A percentile compares a stretch with the other conserved stretches of the same genome.
These are phyloP conservation scores for Clonostachys rhizophaga DNA, from an alignment of 2,329 filamentous ascomycete species.

Conservation along the genomic window DNA sequence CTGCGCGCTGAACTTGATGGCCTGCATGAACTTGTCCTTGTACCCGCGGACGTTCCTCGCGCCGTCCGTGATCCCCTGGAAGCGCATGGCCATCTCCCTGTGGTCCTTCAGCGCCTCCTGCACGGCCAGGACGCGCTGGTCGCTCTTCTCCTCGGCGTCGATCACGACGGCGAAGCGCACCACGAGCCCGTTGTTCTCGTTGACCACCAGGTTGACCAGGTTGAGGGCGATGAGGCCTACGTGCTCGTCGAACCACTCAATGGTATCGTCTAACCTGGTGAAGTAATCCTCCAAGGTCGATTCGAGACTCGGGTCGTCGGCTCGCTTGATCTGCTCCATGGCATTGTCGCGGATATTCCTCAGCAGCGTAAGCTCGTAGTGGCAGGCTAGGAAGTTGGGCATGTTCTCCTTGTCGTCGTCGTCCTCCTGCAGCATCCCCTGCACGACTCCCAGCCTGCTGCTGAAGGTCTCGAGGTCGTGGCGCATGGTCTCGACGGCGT, in stretches of 20 bases:
- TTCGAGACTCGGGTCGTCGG: slow-evolving; percentile 69
- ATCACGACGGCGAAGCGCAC: slow-evolving; percentile 90
- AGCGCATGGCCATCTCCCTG: slow-evolving; percentile 86
- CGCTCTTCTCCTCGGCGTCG: slow-evolving; percentile 93
- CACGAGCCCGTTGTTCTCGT: slow-evolving; percentile 83
- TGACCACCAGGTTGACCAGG: slow-evolving; percentile 79
- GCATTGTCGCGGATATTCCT: slow-evolving; percentile 94
- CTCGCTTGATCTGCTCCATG: slow-evolving; percentile 87
- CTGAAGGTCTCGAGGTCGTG: slow-evolving; percentile 85
- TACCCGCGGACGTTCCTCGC: slow-evolving; percentile 91
- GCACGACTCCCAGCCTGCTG: slow-evolving; percentile 68
- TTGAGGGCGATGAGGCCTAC: slow-evolving; percentile 85
- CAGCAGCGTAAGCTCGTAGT: slow-evolving; percentile 88
- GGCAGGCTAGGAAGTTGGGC: slow-evolving; percentile 82
- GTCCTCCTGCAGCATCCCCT: slow-evolving; percentile 76
- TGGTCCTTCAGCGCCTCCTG: slow-evolving; percentile 95
- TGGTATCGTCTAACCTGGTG: slow-evolving; percentile 74
- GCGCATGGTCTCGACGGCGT: slow-evolving; percentile 90
- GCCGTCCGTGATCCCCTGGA: slow-evolving; percentile 92
- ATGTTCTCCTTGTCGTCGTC: slow-evolving; percentile 84
- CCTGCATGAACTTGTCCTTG: slow-evolving; percentile 89
- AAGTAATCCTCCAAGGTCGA: slow-evolving; percentile 89
- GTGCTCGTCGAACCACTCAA: slow-evolving; percentile 95
- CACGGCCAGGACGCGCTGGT: slow-evolving; percentile 83
- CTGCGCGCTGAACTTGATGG: slow-evolving; percentile 69